Base-by-base conservation (phyloP, 2,329 filamentous ascomycete species). In the Tympanopsis confertula region DNA sequence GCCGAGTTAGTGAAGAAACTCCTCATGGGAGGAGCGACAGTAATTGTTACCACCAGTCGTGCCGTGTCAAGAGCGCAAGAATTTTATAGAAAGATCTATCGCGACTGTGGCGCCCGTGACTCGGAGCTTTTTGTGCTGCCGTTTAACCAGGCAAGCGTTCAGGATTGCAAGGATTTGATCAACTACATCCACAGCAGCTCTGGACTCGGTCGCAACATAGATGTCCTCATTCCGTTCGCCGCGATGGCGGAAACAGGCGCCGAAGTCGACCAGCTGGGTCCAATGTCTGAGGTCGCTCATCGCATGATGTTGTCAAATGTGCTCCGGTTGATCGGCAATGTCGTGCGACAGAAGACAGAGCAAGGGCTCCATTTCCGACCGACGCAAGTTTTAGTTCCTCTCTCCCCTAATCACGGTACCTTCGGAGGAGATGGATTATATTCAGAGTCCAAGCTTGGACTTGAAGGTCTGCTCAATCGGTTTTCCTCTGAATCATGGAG, bases 271-370 rank as follows among this genome's bases (percentile, higher is more conserved):
- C 82, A 71, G 56, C 88, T 98, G 46, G 93, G 98, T 62, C 95
- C 88, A 45, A 94, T 91, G 63, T 96, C 91, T 13, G 91, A 98
- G 66, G 78, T 98, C 45, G 91, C 91, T 48, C 91, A 98, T 61
- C 86, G 91, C 46, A 95, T 98, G 67, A 96, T 98, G 91, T 69
- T 98, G 58, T 98, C 91, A 53, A 98, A 98, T 62, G 71, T 98
- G 7, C 69, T 96, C 45, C 86, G 91, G 49, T 80, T 98, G 42
- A 72, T 98, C 39, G 91, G 91, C 50, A 78, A 68, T 45, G 82
- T 98, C 63, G 98, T 96, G 73, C 64, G 78, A 4, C 84, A 96
- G 59, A 98, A 98, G 71, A 72, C 82, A 19, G 73, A 82, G 46
- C 79, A 84, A 47, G 86, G 85, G 40, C 94, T 91, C 53, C 87